Base-by-base conservation (phyloP, 2,329 filamentous ascomycete species). In the Monilinia laxa region DNA sequence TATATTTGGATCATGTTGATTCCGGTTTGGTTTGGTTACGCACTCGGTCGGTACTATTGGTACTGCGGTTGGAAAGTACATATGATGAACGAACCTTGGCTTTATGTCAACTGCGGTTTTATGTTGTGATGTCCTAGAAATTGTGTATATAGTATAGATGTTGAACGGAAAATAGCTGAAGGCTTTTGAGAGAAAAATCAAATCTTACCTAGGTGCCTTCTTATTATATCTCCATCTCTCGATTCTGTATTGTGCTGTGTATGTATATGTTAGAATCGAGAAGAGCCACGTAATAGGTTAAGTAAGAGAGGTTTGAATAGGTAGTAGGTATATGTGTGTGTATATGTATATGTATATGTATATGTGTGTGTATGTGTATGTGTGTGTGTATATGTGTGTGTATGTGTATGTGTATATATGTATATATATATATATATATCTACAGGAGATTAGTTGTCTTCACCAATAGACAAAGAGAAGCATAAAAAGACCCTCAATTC, bases 1-100 rank as follows among this genome's bases (percentile, higher is more conserved):
- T 60, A 51, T 60, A 60, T 49, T 49, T 31, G 42, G 42, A 35
- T 60, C 20, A 60, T 49, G 14, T 25, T 25, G 47, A 18, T 59
- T 20, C 7, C 20, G 42, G 42, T 49, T 14, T 9, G 57, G 25
- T 49, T 9, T 9, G 57, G 25, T 47, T 59, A 28, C 35, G 20
- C 35, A 59, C 31, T 35, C 31, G 40, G 23, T 47, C 47, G 31
- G 54, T 35, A 35, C 31, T 35, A 6, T 35, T 35, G 31, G 31
- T 35, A 35, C 31, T 7, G 31, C 42, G 40, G 28, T 38, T 23
- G 45, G 20, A 25, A 18, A 23, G 45, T 28, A 60, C 42, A 60
- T 60, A 60, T 38, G 57, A 60, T 38, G 9, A 16, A 60, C 14
- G 42, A 60, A 60, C 14, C 20, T 4, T 5, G 16, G 52, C 31